Evolutionary conservation across 257 asterid genomes (phyloP).

Genomic region (Solanum gandarillasii): DNA sequence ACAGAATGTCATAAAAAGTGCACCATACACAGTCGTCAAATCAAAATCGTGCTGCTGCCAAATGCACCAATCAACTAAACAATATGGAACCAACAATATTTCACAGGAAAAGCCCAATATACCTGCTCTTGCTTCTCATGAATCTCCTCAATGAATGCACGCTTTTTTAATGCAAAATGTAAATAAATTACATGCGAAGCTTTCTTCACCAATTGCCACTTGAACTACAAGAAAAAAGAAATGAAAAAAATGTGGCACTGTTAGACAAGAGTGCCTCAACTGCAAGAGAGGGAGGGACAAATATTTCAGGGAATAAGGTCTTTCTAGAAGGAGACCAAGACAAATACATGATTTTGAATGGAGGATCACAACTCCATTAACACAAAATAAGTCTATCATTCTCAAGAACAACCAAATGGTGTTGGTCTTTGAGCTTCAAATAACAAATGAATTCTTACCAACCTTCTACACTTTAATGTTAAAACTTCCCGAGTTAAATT

Average conservation of each 20-base stretch:
- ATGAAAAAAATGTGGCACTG: background rate
- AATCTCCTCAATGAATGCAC: conserved; percentile 79
- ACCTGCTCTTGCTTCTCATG: conserved; percentile 99
- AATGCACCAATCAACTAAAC: background rate
- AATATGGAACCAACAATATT: background rate
- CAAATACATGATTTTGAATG: background rate
- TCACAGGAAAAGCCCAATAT: background rate
- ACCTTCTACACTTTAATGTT: background rate
- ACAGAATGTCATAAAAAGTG: background rate
- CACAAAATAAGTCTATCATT: background rate
- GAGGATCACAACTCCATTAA: background rate
- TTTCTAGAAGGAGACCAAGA: background rate
- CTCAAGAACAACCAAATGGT: background rate
- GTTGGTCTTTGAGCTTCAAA: background rate
- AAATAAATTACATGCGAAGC: conserved; percentile 71
- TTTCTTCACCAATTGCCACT: conserved; percentile 88
- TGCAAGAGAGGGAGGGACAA: background rate
- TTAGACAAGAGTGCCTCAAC: background rate
- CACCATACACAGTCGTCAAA: background rate
- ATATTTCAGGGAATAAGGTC: background rate
- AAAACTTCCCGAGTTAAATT: background rate
- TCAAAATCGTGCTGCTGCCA: background rate
- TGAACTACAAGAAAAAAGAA: conserved; percentile 42
- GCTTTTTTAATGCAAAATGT: conserved; percentile 80
- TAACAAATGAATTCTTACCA: background rate